These are phyloP conservation scores for Lepidopterella palustris DNA, from an alignment of 495 filamentous ascomycete species.

Conservation along the genomic window DNA sequence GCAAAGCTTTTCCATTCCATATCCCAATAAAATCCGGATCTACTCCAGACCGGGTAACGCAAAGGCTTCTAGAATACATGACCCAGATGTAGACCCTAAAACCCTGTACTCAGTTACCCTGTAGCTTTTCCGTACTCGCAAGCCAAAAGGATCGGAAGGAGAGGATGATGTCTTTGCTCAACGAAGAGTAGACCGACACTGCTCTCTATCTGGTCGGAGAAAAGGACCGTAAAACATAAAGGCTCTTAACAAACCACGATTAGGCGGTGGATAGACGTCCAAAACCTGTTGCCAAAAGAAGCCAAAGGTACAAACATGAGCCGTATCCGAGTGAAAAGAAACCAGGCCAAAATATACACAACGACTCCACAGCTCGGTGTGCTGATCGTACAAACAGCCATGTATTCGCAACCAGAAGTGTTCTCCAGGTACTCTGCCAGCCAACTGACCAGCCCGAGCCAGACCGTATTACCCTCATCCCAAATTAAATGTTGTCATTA, in stretches of 20 bases:
- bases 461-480: not conserved
- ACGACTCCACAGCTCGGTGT: not conserved
- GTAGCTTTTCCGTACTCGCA: not conserved
- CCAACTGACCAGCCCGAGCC: not conserved
- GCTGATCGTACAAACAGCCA: not conserved
- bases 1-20: not conserved
- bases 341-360: not conserved
- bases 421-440: not conserved
- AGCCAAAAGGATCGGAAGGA: not conserved
- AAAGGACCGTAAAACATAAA: not conserved
- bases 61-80: not conserved
- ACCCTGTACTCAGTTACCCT: not conserved
- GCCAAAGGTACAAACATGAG: not conserved
- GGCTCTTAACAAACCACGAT: not conserved
- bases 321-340: not conserved
- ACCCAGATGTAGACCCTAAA: not conserved
- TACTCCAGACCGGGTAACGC: not conserved
- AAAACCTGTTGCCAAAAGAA: not conserved
- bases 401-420: not conserved
- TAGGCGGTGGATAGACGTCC: not conserved
- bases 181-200: no score
- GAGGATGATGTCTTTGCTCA: no score
- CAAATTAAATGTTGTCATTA: not conserved
- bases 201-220: no score
- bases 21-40: not conserved